Evolutionary conservation across 352 stramenopile species (phyloP).

Genomic region (Globisporangium camurandrum): DNA sequence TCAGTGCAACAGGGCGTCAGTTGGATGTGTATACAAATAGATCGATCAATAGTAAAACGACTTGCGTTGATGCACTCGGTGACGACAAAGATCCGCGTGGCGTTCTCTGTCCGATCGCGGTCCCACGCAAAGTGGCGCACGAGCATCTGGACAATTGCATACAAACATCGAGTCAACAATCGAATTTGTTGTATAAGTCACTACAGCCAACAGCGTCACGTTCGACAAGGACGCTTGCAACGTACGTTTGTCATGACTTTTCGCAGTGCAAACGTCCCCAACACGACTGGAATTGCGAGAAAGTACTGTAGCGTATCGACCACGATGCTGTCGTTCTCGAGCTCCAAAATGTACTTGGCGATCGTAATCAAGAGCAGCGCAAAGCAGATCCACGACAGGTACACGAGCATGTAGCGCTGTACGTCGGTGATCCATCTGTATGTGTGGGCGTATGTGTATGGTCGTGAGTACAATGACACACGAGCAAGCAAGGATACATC

Average conservation of each 20-base stretch:
- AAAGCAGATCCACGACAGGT: slow-evolving; percentile 69
- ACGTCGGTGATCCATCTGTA: slow-evolving; percentile 72
- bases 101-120: slow-evolving; percentile 47
- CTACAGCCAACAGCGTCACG: too few species aligned
- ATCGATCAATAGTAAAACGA: background rate
- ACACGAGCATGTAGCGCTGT: slow-evolving; percentile 66
- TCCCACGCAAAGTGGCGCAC: slow-evolving; percentile 78
- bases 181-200: background rate
- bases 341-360: slow-evolving; percentile 41
- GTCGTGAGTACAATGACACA: too few species aligned
- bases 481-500: background rate
- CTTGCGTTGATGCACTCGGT: slow-evolving; percentile 59
- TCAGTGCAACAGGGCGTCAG: background rate
- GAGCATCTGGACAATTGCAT: slow-evolving; percentile 33
- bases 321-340: slow-evolving; percentile 38
- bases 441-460: background rate
- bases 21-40: too few species aligned
- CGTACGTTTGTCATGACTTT: slow-evolving; percentile 75
- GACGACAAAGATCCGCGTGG: slow-evolving; percentile 75
- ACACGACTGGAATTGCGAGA: slow-evolving; percentile 52
- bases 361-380: slow-evolving; percentile 39
- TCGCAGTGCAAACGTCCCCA: slow-evolving; percentile 67
- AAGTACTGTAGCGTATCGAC: slow-evolving; percentile 49
- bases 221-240: background rate
- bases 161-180: background rate